phyloP scores from a whole-genome alignment of 345 rosid genomes.

The Boechera stricta region DNA sequence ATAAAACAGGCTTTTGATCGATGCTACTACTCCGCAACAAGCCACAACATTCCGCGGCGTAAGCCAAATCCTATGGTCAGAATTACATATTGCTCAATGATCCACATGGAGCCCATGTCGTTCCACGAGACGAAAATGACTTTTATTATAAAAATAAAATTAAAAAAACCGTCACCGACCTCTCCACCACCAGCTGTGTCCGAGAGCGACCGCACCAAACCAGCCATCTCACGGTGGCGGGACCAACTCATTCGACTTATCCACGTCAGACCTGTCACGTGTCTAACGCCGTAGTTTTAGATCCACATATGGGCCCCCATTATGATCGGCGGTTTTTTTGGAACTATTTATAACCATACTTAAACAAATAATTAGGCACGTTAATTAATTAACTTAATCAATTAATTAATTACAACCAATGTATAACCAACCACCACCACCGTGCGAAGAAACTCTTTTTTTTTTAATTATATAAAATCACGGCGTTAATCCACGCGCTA shows the following conservation, averaged over 20 bases:
- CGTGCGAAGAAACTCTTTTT: conserved; percentile 4
- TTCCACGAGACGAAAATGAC: conserved; percentile 29
- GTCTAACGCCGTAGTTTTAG: conserved; percentile 26
- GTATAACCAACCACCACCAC: conserved; percentile 27
- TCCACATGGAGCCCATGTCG: conserved; percentile 39
- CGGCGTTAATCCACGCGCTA: conserved; percentile 31
- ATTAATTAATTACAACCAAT: background rate
- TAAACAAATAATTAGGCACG: background rate
- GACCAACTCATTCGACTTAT: conserved; percentile 8
- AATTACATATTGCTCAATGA: background rate
- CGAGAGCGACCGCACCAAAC: conserved; percentile 42
- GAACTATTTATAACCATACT: conserved; percentile 1
- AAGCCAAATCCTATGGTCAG: conserved; percentile 14
- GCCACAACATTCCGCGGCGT: conserved; percentile 1
- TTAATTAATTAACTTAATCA: background rate
- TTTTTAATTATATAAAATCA: background rate
- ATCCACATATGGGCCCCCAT: conserved; percentile 10
- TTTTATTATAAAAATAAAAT: background rate
- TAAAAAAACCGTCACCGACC: conserved; percentile 39
- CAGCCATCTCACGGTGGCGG: conserved; percentile 24
- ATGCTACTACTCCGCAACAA: too few species aligned
- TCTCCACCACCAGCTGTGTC: conserved; percentile 36
- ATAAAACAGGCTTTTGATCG: background rate
- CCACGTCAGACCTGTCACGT: conserved; percentile 45
- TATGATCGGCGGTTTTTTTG: conserved; percentile 34